Percentiles rank a stretch among this genome's conserved stretches.
These are phyloP conservation scores for Neofusicoccum umdonicola DNA, from an alignment of 2,329 filamentous ascomycete species.

Conservation along the genomic window DNA sequence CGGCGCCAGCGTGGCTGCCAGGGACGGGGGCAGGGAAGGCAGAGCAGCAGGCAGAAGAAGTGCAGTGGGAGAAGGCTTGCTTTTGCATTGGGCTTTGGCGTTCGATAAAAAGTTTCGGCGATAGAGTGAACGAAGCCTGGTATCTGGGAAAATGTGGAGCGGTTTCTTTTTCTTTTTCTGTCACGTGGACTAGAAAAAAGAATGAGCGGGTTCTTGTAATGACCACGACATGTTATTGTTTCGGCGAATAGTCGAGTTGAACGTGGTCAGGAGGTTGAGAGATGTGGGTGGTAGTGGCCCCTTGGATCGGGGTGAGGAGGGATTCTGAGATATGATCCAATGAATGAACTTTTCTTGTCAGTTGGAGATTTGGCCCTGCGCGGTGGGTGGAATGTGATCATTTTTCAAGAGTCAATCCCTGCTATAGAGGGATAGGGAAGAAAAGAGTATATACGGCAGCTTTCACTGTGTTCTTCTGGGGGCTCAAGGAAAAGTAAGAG, in stretches of 20 bases:
- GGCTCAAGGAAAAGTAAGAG: no score
- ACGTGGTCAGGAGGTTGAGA: not conserved
- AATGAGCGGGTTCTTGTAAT: not conserved
- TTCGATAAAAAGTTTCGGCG: slow-evolving; percentile 8
- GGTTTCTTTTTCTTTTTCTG: not conserved
- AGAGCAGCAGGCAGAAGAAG: not conserved
- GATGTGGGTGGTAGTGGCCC: not conserved
- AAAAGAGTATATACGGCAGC: no score
- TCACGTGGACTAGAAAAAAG: slow-evolving; percentile 1
- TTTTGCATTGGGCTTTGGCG: slow-evolving; percentile 15
- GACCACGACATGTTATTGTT: not conserved
- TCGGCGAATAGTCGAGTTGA: not conserved
- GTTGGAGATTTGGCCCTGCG: not conserved
- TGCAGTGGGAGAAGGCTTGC: not conserved
- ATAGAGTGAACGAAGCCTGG: slow-evolving; percentile 1
- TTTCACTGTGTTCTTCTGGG: no score
- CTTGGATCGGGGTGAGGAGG: not conserved
- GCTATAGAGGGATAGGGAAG: no score
- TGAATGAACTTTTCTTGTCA: not conserved
- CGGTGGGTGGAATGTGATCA: no score
- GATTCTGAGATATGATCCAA: not conserved
- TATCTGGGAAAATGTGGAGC: not conserved
- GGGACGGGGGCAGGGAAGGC: not conserved
- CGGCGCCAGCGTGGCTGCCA: not conserved
- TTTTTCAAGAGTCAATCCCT: no score